Evolutionary conservation across 2,329 filamentous ascomycete genomes (phyloP).

Genomic region (Botrytis pseudocinerea): DNA sequence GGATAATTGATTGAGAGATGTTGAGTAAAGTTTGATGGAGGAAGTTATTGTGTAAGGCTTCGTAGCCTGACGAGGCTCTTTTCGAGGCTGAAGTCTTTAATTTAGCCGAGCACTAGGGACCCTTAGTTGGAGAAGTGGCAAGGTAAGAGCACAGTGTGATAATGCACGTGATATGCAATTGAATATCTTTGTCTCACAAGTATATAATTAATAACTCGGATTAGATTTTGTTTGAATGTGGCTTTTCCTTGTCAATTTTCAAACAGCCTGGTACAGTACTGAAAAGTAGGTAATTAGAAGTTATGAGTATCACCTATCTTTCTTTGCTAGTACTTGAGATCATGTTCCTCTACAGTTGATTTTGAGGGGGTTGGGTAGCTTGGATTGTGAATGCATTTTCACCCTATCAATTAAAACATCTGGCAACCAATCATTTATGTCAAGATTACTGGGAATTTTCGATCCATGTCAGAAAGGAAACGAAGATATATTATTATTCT

Average conservation of each 20-base stretch:
- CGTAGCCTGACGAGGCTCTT: conserved; percentile 24
- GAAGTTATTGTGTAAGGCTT: conserved; percentile 25
- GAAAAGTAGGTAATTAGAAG: neutral
- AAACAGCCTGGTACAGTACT: neutral
- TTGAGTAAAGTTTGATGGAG: neutral
- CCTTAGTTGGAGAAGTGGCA: conserved; percentile 8
- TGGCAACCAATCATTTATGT: neutral
- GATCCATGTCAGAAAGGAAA: neutral
- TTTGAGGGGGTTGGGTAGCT: neutral
- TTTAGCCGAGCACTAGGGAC: conserved; percentile 19
- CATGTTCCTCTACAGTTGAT: neutral
- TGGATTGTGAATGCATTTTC: neutral
- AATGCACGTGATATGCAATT: neutral
- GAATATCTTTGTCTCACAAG: conserved; percentile 3
- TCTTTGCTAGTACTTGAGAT: neutral
- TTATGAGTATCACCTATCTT: neutral
- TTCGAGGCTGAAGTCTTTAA: conserved; percentile 24
- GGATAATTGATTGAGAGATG: conserved; percentile 19
- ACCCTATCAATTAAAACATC: neutral
- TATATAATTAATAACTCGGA: neutral
- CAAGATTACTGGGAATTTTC: neutral
- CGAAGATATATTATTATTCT: neutral
- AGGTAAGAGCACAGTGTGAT: neutral
- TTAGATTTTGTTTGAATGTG: neutral
- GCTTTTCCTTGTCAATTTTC: neutral